Percentiles rank a stretch among this genome's conserved stretches.
These are phyloP conservation scores for Spergularia marina DNA, from an alignment of 148 eudicot species.

Conservation along the genomic window DNA sequence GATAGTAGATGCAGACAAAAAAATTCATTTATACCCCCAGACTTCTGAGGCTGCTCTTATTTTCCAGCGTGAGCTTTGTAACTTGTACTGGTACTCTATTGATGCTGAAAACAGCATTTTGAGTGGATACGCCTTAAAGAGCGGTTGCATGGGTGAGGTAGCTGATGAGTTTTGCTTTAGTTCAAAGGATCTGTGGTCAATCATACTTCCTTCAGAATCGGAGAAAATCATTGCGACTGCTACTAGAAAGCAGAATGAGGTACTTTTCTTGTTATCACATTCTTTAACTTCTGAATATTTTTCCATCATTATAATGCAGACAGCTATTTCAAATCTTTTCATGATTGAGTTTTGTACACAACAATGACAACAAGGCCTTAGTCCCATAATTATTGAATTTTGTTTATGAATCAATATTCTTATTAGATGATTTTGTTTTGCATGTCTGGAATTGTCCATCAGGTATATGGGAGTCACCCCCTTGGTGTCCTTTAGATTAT, in stretches of 20 bases:
- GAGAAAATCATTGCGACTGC: constrained; percentile 83
- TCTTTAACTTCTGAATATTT: neutral
- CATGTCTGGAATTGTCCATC: neutral
- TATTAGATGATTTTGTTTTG: neutral
- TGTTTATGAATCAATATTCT: neutral
- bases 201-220: constrained; percentile 74
- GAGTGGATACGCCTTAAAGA: constrained; percentile 69
- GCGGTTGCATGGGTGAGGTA: constrained; percentile 42
- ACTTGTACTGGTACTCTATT: constrained; percentile 91
- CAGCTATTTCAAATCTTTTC: neutral
- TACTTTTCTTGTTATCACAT: constrained; percentile 26
- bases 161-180: constrained; percentile 69
- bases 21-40: constrained; percentile 77
- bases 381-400: too few species aligned
- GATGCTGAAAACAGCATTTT: constrained; percentile 65
- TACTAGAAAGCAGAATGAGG: constrained; percentile 75
- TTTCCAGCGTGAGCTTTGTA: constrained; percentile 58
- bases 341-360: neutral
- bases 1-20: constrained; percentile 54
- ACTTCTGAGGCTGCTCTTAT: constrained; percentile 73
- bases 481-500: too few species aligned
- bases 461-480: too few species aligned
- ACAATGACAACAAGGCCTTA: too few species aligned
- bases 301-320: neutral
- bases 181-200: constrained; percentile 72